phyloP scores from a whole-genome alignment of 306 rosid genomes.

The Acacia acuminata region DNA sequence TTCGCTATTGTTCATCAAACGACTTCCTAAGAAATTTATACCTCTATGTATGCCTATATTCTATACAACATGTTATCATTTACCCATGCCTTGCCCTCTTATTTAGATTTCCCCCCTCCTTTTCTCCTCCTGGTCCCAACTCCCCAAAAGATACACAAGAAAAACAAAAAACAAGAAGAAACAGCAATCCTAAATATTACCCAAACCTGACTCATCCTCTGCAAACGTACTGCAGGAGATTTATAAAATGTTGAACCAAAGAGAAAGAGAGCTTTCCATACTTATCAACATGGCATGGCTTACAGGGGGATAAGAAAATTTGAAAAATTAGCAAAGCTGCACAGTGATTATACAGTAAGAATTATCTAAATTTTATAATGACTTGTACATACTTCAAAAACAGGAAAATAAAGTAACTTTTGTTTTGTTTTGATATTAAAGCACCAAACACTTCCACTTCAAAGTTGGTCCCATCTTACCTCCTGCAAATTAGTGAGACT shows the following conservation, averaged over 20 bases:
- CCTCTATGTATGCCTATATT: no score
- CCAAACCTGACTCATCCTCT: no score
- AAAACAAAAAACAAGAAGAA: background rate
- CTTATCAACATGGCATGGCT: background rate
- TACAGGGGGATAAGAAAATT: background rate
- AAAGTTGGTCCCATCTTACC: constrained; percentile 43
- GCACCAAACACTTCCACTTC: background rate
- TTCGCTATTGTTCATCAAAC: no score
- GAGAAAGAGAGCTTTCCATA: no score
- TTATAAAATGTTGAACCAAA: no score
- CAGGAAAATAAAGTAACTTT: background rate
- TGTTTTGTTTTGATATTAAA: background rate
- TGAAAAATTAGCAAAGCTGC: background rate
- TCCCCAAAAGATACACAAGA: no score
- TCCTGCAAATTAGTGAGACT: constrained; percentile 89
- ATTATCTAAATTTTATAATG: background rate
- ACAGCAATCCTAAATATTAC: background rate
- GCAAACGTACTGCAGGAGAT: no score
- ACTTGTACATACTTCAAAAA: background rate
- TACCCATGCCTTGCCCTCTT: no score
- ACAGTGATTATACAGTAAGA: background rate
- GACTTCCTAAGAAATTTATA: no score
- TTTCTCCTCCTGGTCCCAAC: no score
- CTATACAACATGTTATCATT: no score
- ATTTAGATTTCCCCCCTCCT: no score